Evolutionary conservation across 345 rosid genomes (phyloP), one percentile per base, ranked within the genome.

Genomic region (Clausena lansium): DNA sequence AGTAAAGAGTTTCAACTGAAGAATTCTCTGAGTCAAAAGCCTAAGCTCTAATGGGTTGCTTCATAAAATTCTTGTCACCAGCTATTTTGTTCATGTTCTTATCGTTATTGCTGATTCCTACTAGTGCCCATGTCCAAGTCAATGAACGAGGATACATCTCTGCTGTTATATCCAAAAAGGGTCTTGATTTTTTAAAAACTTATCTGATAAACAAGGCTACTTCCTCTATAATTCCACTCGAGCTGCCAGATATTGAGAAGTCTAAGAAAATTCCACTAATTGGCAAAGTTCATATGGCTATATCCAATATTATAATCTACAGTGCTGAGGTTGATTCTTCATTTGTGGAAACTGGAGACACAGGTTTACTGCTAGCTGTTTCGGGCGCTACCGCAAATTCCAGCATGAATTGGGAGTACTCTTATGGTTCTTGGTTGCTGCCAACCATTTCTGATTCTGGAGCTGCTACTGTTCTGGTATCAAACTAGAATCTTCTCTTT

Each of bases 401-500:
- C 84, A 88, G 84, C 77, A 85, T 92, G 95, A 88, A 84, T 5
- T 94, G 97, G 98, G 80, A 76, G 73, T 94, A 94, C 80, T 82
- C 91, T 74, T 89, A 92, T 74, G 81, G 66, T 59, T 77, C 83
- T 76, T 87, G 93, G 89, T n/a, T 86, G 4, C 71, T 84, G 47
- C 88, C 88, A 77, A 35, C 82, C 28, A 81, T 90, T 71, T 82
- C 98, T 10, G 95, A 92, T 74, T 62, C 83, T 69, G 98, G 98
- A 7, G 80, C 52, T 75, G 94, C 97, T 52, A 85, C 84, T 41
- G 86, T 90, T 78, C 81, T 84, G 97, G 97, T 92, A 73, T 36
- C 55, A 20, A 36, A 4, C 39, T 61, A 27, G 20, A 68, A 36
- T n/a, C 24, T 27, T 32, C 27, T 27, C 30, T 30, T 28, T 71